Percentiles rank a stretch among this genome's conserved stretches.
Conservation (phyloP, 768 basidiomycete genomes). For the Russula virescens region DNA sequence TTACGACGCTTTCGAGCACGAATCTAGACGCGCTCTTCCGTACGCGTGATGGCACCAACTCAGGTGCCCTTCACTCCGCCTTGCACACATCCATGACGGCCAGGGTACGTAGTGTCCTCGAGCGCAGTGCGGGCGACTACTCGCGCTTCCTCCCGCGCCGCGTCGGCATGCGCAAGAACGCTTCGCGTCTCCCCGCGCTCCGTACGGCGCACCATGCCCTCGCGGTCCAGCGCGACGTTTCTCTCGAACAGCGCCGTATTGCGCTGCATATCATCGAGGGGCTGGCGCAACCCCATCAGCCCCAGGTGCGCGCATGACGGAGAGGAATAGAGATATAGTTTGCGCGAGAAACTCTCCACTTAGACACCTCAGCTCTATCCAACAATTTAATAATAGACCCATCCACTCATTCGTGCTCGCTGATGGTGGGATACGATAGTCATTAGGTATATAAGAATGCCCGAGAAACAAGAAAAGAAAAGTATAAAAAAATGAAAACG, state of each 20-base stretch:
- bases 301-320: background rate
- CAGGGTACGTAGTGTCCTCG: slow-evolving; percentile 32
- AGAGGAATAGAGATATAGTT: background rate
- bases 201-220: slow-evolving; percentile 41
- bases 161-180: slow-evolving; percentile 28
- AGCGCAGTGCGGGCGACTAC: slow-evolving; percentile 47
- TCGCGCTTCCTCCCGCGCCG: slow-evolving; percentile 37
- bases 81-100: slow-evolving; percentile 4
- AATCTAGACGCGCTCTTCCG: slow-evolving; percentile 20
- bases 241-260: slow-evolving; percentile 35
- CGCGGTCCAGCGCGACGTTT: slow-evolving; percentile 39
- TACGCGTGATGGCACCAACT: background rate
- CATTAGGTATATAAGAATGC: slow-evolving; percentile 1
- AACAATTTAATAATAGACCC: background rate
- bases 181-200: slow-evolving; percentile 34
- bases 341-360: no score
- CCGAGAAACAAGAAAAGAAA: background rate
- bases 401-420: background rate
- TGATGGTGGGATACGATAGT: background rate
- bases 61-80: background rate
- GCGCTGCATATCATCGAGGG: slow-evolving; percentile 37
- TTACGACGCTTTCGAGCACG: slow-evolving; percentile 9
- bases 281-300: slow-evolving; percentile 2
- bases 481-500: background rate
- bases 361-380: background rate